Percentiles rank a stretch among this genome's conserved stretches.
These are phyloP conservation scores for Veloboletus limbatus DNA, from an alignment of 1,284 basidiomycete species.

Conservation along the genomic window DNA sequence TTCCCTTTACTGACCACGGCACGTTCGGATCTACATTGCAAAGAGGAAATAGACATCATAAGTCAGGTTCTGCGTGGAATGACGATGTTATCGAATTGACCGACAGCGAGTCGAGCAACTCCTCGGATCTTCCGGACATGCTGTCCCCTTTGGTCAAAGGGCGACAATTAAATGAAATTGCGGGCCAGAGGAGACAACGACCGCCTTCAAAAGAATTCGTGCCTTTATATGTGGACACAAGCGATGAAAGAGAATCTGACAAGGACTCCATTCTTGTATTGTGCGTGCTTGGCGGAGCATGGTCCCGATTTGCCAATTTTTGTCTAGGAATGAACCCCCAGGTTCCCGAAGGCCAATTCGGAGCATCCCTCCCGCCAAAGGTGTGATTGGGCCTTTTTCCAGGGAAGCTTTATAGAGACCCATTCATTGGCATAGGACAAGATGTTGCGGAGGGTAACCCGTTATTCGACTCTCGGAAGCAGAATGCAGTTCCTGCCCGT, in stretches of 20 bases:
- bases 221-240: constrained; percentile 31
- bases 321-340: constrained; percentile 42
- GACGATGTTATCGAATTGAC: constrained; percentile 33
- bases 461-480: constrained; percentile 13
- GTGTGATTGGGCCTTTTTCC: constrained; percentile 6
- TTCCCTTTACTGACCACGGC: constrained; percentile 6
- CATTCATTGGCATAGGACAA: constrained; percentile 5
- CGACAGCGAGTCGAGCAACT: constrained; percentile 29
- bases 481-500: constrained; percentile 10
- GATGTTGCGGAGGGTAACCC: background rate
- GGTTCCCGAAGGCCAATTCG: constrained; percentile 45
- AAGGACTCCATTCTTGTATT: constrained; percentile 45
- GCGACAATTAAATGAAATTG: background rate
- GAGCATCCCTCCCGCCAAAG: constrained; percentile 15
- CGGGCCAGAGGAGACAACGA: constrained; percentile 10
- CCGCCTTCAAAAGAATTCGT: constrained; percentile 10
- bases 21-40: background rate
- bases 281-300: constrained; percentile 34
- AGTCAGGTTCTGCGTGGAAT: background rate
- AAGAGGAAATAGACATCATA: background rate
- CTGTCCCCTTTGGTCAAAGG: constrained; percentile 28
- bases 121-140: constrained; percentile 22
- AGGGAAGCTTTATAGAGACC: constrained; percentile 1
- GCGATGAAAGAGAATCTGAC: constrained; percentile 35
- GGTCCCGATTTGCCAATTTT: background rate